These are phyloP conservation scores for Chaetomium fimeti DNA, from an alignment of 495 filamentous ascomycete species.

Conservation along the genomic window DNA sequence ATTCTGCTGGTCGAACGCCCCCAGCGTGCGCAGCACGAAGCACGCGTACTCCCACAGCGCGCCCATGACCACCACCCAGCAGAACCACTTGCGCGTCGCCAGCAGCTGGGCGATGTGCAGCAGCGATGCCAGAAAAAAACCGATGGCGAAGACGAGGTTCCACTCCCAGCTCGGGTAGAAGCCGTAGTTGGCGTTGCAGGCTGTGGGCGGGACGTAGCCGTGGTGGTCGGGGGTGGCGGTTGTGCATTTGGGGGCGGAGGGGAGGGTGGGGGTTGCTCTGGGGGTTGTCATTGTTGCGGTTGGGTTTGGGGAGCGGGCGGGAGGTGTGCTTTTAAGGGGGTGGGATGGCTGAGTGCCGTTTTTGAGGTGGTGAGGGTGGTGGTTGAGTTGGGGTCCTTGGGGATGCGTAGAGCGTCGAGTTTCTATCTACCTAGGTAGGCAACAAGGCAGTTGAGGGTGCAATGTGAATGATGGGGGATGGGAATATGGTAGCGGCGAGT, in stretches of 20 bases:
- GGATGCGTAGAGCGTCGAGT: too few relatives aligned
- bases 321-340: too few relatives aligned
- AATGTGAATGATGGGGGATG: too few relatives aligned
- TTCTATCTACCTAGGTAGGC: too few relatives aligned
- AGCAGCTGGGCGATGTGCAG: slow-evolving; percentile 15
- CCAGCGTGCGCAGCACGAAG: slow-evolving; percentile 36
- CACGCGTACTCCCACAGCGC: slow-evolving; percentile 45
- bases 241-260: slow-evolving; percentile 10
- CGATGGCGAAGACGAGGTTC: slow-evolving; percentile 29
- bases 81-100: slow-evolving; percentile 41
- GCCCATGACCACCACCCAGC: slow-evolving; percentile 53
- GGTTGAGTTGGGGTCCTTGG: too few relatives aligned
- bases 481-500: too few relatives aligned
- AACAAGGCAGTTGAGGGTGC: too few relatives aligned
- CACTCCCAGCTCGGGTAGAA: slow-evolving; percentile 32
- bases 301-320: too few relatives aligned
- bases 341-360: too few relatives aligned
- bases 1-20: slow-evolving; percentile 29
- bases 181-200: slow-evolving; percentile 39
- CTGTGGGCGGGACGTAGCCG: slow-evolving; percentile 34
- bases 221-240: slow-evolving; percentile 31
- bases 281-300: too few relatives aligned
- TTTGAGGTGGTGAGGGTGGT: too few relatives aligned
- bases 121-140: slow-evolving; percentile 27
- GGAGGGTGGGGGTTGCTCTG: neutral